Conservation (phyloP, 1,139 yeast species). For the Casaregolazyma lundiana region DNA sequence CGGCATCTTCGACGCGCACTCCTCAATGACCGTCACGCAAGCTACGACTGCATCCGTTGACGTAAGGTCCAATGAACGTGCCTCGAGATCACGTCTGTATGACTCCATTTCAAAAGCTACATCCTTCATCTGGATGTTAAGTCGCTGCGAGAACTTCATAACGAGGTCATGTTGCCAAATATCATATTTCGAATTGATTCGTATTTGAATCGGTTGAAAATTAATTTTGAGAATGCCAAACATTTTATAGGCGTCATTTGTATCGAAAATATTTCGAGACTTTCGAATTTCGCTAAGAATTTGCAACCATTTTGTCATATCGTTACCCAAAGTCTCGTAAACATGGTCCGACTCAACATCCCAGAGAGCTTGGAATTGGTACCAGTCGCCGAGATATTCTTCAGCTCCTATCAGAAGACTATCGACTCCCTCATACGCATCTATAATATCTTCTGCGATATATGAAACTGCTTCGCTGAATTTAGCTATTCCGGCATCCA, state of each 20-base stretch:
- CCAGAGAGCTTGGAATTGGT: slow-evolving; percentile 56
- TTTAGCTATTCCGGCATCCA: slow-evolving; percentile 3
- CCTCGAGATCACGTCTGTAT: slow-evolving; percentile 36
- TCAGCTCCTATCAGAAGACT: slow-evolving; percentile 29
- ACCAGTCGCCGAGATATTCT: slow-evolving; percentile 49
- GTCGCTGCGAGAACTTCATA: slow-evolving; percentile 40
- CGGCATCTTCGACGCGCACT: slow-evolving; percentile 24
- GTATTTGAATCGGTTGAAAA: slow-evolving; percentile 51
- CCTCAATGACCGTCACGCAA: slow-evolving; percentile 36
- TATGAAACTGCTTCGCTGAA: neutral
- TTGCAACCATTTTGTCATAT: slow-evolving; percentile 46
- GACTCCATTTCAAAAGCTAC: slow-evolving; percentile 29
- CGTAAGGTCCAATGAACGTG: slow-evolving; percentile 32
- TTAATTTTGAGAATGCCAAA: slow-evolving; percentile 44
- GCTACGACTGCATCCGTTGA: slow-evolving; percentile 37
- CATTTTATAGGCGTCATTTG: slow-evolving; percentile 37
- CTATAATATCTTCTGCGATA: slow-evolving; percentile 18
- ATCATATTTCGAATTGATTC: slow-evolving; percentile 54
- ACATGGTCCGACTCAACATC: slow-evolving; percentile 42
- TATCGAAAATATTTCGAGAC: slow-evolving; percentile 50
- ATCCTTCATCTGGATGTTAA: slow-evolving; percentile 31
- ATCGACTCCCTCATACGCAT: slow-evolving; percentile 25
- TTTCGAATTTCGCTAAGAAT: slow-evolving; percentile 44
- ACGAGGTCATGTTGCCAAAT: slow-evolving; percentile 51
- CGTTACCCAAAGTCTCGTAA: slow-evolving; percentile 32